Percentiles rank a stretch among this genome's conserved stretches.
Evolutionary conservation across 345 rosid genomes (phyloP).

Genomic region (Melastoma malabathricum): DNA sequence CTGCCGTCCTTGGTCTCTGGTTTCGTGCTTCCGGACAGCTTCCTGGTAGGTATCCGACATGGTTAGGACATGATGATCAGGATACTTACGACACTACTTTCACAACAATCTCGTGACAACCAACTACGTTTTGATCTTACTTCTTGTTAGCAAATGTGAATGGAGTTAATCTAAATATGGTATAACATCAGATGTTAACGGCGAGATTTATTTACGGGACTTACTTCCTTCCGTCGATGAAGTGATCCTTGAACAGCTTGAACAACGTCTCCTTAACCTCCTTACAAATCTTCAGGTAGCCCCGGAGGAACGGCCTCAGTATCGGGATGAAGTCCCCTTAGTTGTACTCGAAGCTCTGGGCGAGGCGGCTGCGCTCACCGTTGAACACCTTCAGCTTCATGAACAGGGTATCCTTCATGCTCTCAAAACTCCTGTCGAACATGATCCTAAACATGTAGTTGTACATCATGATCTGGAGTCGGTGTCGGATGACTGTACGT

Average conservation of each 20-base stretch:
- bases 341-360: conserved; percentile 94
- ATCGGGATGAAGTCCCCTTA: conserved; percentile 96
- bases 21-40: conserved; percentile 44
- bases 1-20: conserved; percentile 33
- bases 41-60: conserved; percentile 24
- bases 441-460: conserved; percentile 90
- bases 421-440: conserved; percentile 87
- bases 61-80: too few species aligned
- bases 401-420: conserved; percentile 80
- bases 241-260: conserved; percentile 81
- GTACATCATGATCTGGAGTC: conserved; percentile 93
- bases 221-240: conserved; percentile 86
- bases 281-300: conserved; percentile 81
- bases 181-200: too few species aligned
- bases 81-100: too few species aligned
- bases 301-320: conserved; percentile 81
- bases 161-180: too few species aligned
- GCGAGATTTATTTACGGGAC: conserved; percentile 4
- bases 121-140: too few species aligned
- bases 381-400: conserved; percentile 66
- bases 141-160: too few species aligned
- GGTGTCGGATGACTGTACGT: too few species aligned
- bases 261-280: conserved; percentile 71
- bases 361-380: conserved; percentile 83
- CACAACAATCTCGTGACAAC: too few species aligned